phyloP scores from a whole-genome alignment of 75 land plant genomes.

The Chamaecyparis obtusa region DNA sequence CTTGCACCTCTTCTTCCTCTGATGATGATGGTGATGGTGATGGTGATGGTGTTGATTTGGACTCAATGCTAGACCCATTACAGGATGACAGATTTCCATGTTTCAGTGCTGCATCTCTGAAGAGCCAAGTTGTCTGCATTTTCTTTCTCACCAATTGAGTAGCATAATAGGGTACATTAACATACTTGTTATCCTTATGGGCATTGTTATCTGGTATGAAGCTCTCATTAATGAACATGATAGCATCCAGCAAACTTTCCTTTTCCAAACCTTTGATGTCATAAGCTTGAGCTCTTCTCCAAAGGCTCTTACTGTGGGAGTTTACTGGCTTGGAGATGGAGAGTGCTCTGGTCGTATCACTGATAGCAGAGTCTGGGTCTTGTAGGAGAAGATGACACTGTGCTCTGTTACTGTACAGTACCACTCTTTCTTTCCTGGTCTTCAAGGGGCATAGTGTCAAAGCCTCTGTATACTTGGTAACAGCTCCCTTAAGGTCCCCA shows the following conservation, averaged over 20 bases:
- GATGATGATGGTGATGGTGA: neutral
- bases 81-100: neutral
- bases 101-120: conserved; percentile 20
- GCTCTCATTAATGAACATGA: conserved; percentile 56
- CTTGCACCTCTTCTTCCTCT: neutral
- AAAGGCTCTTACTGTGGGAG: conserved; percentile 63
- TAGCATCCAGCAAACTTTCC: conserved; percentile 76
- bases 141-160: conserved; percentile 70
- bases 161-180: conserved; percentile 53
- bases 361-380: conserved; percentile 49
- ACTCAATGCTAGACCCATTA: neutral
- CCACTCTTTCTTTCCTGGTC: conserved; percentile 54
- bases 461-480: conserved; percentile 48
- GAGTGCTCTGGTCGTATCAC: conserved; percentile 76
- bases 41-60: neutral
- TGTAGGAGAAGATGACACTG: conserved; percentile 61
- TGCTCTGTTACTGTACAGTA: conserved; percentile 77
- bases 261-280: conserved; percentile 66
- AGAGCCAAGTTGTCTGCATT: conserved; percentile 67
- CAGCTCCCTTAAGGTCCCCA: conserved; percentile 55
- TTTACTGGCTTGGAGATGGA: conserved; percentile 47
- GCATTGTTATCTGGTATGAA: neutral
- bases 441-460: conserved; percentile 54
- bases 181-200: conserved; percentile 12
- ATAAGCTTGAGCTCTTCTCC: conserved; percentile 87